Percentiles rank a stretch among this genome's conserved stretches.
Evolutionary conservation across 1,139 yeast genomes (phyloP).

Genomic region (Yamadazyma atmosphaerica): DNA sequence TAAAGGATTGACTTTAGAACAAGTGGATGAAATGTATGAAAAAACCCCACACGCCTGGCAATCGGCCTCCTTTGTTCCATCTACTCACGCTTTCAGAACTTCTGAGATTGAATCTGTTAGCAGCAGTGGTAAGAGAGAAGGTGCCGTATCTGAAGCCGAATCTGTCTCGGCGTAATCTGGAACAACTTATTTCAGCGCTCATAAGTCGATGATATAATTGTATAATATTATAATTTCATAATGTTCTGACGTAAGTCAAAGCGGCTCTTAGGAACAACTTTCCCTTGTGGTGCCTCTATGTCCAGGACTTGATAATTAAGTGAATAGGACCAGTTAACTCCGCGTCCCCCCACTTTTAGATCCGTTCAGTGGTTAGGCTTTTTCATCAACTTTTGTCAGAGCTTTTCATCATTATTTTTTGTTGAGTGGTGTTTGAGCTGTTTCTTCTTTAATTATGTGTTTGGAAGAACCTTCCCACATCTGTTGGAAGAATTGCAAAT

Average conservation of each 20-base stretch:
- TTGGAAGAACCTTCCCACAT: too few species aligned
- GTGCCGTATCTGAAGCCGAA: constrained; percentile 8
- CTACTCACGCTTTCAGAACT: constrained; percentile 32
- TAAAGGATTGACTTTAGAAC: constrained; percentile 65
- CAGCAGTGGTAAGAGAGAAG: constrained; percentile 8
- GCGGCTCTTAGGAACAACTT: not conserved
- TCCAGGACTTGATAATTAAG: too few species aligned
- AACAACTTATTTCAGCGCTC: not conserved
- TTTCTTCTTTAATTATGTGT: too few species aligned
- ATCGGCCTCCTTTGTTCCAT: constrained; percentile 31
- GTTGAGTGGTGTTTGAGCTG: too few species aligned
- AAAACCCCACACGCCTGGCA: constrained; percentile 32
- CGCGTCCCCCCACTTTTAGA: too few species aligned
- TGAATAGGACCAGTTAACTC: too few species aligned
- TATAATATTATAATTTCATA: too few species aligned
- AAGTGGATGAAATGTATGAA: constrained; percentile 69
- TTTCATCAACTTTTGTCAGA: too few species aligned
- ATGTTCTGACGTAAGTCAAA: not conserved
- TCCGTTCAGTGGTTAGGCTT: too few species aligned
- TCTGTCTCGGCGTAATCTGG: constrained; percentile 5
- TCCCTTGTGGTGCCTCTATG: not conserved
- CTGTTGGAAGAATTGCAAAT: too few species aligned
- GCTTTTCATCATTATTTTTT: too few species aligned
- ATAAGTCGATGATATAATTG: not conserved
- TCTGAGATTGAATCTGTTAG: constrained; percentile 4